A percentile compares a stretch with the other conserved stretches of the same genome.
Conservation (phyloP, 2,329 filamentous ascomycete genomes). For the Fusarium nurragi region DNA sequence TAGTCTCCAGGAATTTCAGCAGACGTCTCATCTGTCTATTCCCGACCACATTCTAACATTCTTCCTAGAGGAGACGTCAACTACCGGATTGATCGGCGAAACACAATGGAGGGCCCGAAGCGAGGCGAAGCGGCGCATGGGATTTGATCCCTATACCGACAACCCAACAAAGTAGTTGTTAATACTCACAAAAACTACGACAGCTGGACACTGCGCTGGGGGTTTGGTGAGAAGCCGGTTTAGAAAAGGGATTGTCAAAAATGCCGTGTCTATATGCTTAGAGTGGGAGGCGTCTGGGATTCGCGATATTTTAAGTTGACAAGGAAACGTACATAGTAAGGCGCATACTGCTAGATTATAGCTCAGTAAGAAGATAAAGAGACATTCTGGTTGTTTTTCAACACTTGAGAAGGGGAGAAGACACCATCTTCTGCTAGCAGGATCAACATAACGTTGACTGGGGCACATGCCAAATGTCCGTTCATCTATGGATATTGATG, state of each 20-base stretch:
- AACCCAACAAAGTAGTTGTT: slow-evolving; percentile 43
- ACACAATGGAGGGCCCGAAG: slow-evolving; percentile 55
- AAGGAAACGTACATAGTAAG: background rate
- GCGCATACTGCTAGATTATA: background rate
- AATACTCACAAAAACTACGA: background rate
- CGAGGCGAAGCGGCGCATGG: slow-evolving; percentile 60
- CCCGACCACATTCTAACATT: slow-evolving; percentile 90
- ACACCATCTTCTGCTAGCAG: background rate
- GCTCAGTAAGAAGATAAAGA: background rate
- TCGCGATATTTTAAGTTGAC: background rate
- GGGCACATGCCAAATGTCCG: background rate
- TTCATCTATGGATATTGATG: background rate
- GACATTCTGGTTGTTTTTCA: background rate
- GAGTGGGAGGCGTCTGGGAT: background rate
- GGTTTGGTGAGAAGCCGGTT: slow-evolving; percentile 3
- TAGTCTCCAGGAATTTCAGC: slow-evolving; percentile 90
- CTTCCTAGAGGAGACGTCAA: slow-evolving; percentile 74
- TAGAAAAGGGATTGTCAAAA: slow-evolving; percentile 3
- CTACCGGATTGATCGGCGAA: slow-evolving; percentile 59
- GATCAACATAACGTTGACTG: background rate
- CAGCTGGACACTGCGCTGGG: background rate
- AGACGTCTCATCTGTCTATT: slow-evolving; percentile 87
- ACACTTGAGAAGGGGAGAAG: background rate
- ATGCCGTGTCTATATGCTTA: background rate
- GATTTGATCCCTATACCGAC: slow-evolving; percentile 67